Percentiles rank a stretch among this genome's conserved stretches.
Evolutionary conservation across 140 eudicot genomes (phyloP).

Genomic region (Stevia rebaudiana): DNA sequence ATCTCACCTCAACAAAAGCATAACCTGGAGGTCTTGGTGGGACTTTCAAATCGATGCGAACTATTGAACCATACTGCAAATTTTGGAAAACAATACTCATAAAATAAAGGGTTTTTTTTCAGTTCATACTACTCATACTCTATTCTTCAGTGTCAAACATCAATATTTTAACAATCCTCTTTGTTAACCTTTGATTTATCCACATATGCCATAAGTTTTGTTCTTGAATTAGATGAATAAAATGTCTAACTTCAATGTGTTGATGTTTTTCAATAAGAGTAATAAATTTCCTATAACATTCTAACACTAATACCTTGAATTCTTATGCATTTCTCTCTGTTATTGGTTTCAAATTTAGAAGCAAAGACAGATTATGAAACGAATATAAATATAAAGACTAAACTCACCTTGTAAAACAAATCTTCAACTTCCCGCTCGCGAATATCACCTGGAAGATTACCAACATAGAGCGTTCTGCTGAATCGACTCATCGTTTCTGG

Average conservation of each 20-base stretch:
- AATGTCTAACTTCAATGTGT: not conserved
- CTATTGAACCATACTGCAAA: slow-evolving; percentile 83
- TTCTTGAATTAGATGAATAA: not conserved
- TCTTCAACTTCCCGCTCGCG: slow-evolving; percentile 94
- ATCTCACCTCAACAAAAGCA: slow-evolving; percentile 94
- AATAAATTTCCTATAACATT: not conserved
- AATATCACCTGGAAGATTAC: slow-evolving; percentile 96
- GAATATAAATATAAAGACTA: not conserved
- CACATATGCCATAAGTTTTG: not conserved
- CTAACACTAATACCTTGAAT: not conserved
- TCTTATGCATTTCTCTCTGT: not conserved
- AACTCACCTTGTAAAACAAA: slow-evolving; percentile 74
- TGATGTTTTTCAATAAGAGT: not conserved
- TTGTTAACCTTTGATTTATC: not conserved
- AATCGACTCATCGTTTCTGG: slow-evolving; percentile 78
- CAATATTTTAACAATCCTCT: not conserved
- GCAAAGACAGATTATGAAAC: no score
- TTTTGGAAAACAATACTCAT: not conserved
- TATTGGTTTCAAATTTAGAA: no score
- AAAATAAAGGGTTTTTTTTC: not conserved
- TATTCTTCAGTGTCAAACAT: not conserved
- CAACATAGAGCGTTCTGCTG: slow-evolving; percentile 76
- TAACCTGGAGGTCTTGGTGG: slow-evolving; percentile 99
- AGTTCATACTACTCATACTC: not conserved
- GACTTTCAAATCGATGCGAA: slow-evolving; percentile 73